These are phyloP conservation scores for Iodosphaeria phyllophila DNA, from an alignment of 2,329 filamentous ascomycete genomes.

Conservation along the genomic window DNA sequence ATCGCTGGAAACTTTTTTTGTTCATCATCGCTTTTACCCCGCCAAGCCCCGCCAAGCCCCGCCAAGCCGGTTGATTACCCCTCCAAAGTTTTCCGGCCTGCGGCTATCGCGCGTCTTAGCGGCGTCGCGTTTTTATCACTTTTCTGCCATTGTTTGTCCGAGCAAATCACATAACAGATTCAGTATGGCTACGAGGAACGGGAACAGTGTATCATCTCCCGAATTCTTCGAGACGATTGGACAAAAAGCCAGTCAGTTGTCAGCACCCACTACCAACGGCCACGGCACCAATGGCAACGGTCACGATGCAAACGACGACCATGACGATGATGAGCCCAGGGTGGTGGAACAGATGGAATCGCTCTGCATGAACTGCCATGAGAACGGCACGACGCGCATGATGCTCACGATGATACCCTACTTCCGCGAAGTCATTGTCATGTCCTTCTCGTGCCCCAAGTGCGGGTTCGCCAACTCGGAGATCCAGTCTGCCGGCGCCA, in stretches of 20 bases:
- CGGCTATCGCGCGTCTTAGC: no score
- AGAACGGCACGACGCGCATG: slow-evolving; percentile 69
- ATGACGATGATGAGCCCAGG: slow-evolving; percentile 30
- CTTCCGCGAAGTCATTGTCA: slow-evolving; percentile 94
- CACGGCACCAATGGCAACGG: slow-evolving; percentile 10
- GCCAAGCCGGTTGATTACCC: slow-evolving; percentile 2
- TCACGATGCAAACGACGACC: no score
- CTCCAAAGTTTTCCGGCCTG: slow-evolving; percentile 4
- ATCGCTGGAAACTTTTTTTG: no score
- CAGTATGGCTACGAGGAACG: no score
- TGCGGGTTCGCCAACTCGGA: slow-evolving; percentile 85
- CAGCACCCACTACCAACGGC: slow-evolving; percentile 12
- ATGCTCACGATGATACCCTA: slow-evolving; percentile 87
- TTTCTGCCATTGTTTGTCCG: no score
- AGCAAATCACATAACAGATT: no score
- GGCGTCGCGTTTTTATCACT: no score
- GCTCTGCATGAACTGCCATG: slow-evolving; percentile 71
- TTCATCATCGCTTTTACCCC: no score
- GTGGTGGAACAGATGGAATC: slow-evolving; percentile 55
- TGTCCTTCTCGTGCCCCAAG: slow-evolving; percentile 87
- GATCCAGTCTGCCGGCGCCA: slow-evolving; percentile 78
- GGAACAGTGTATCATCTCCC: slow-evolving; percentile 14
- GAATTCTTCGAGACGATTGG: slow-evolving; percentile 46
- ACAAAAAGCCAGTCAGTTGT: slow-evolving; percentile 36
- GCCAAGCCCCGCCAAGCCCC: slow-evolving; percentile 2